A percentile compares a stretch with the other conserved stretches of the same genome.
These are phyloP conservation scores for Oryza longistaminata DNA, from an alignment of 176 grass and related monocot species.

Conservation along the genomic window DNA sequence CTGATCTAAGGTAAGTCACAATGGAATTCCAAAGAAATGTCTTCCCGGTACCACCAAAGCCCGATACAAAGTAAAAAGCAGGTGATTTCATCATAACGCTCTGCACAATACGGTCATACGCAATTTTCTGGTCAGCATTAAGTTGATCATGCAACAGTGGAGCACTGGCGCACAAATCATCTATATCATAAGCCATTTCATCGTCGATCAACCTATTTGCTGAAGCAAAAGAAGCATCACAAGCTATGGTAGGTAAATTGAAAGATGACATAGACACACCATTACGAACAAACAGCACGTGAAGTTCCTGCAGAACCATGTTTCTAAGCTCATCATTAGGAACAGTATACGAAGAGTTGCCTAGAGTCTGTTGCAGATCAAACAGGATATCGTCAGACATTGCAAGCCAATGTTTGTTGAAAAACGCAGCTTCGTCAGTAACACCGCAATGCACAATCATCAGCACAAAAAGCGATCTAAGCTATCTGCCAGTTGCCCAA, in stretches of 20 bases:
- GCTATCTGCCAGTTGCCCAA: background rate
- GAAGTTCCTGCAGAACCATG: background rate
- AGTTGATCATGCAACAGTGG: background rate
- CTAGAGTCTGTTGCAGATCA: too few relatives aligned
- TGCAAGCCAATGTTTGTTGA: background rate
- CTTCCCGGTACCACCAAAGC: background rate
- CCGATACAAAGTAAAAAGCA: background rate
- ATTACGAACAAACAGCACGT: background rate
- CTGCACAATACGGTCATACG: background rate
- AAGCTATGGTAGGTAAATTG: background rate
- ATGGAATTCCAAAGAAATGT: slow-evolving; percentile 19
- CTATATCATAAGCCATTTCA: background rate
- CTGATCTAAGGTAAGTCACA: background rate
- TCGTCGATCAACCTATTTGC: background rate
- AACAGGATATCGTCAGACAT: background rate
- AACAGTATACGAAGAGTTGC: too few relatives aligned
- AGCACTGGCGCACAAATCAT: too few relatives aligned
- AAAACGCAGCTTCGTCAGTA: background rate
- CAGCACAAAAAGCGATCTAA: background rate
- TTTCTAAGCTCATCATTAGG: too few relatives aligned
- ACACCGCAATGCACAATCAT: slow-evolving; percentile 6
- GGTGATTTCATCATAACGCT: background rate
- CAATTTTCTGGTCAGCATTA: background rate
- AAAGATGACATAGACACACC: background rate
- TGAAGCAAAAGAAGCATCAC: too few relatives aligned